Conservation (phyloP, 352 stramenopile genomes). For the Pythium phragmitis region DNA sequence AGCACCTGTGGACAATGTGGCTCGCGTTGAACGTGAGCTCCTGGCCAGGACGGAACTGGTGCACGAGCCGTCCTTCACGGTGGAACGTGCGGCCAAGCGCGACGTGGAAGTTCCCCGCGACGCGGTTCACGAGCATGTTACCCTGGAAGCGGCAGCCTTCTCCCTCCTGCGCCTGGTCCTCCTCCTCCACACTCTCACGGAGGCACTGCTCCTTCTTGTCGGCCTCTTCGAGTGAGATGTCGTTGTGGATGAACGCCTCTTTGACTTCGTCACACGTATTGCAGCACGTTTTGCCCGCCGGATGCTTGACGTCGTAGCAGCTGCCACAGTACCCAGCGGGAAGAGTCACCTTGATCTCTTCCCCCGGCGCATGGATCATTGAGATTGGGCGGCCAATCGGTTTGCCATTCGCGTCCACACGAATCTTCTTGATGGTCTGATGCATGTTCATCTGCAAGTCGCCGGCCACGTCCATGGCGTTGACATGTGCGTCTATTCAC, state of each 20-base stretch:
- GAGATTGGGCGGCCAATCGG: constrained; percentile 58
- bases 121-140: constrained; percentile 84
- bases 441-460: constrained; percentile 97
- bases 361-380: constrained; percentile 34
- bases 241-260: constrained; percentile 75
- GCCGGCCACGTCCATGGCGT: constrained; percentile 98
- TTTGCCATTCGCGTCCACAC: constrained; percentile 75
- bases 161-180: constrained; percentile 71
- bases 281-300: constrained; percentile 67
- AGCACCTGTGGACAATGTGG: constrained; percentile 68
- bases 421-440: constrained; percentile 94
- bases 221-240: constrained; percentile 71
- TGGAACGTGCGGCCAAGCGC: constrained; percentile 81
- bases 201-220: constrained; percentile 80
- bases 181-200: constrained; percentile 58
- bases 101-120: constrained; percentile 86
- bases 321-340: constrained; percentile 92
- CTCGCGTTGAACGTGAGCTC: constrained; percentile 80
- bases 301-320: constrained; percentile 91
- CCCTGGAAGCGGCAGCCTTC: constrained; percentile 79
- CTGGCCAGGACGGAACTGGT: constrained; percentile 81
- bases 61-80: constrained; percentile 70
- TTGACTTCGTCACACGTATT: constrained; percentile 86
- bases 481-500: constrained; percentile 92
- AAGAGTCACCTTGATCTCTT: constrained; percentile 43